A percentile compares a stretch with the other conserved stretches of the same genome.
Conservation (phyloP, 169 alveolate species). For the Theileria orientalis region DNA sequence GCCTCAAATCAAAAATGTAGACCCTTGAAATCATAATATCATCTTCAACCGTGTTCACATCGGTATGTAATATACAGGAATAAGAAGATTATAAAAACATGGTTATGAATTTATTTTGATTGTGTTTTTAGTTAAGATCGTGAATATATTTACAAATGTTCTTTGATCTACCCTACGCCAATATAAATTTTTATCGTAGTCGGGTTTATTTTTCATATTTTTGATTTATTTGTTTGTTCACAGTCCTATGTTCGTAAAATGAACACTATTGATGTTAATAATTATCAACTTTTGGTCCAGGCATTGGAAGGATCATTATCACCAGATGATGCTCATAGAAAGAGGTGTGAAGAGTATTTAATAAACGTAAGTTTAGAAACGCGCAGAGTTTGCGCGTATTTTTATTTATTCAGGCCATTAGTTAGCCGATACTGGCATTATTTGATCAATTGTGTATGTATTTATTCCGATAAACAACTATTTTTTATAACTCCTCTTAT, state of each 20-base stretch:
- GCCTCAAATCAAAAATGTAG: slow-evolving; percentile 27
- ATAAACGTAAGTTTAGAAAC: slow-evolving; percentile 12
- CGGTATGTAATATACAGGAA: slow-evolving; percentile 42
- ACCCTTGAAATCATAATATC: slow-evolving; percentile 25
- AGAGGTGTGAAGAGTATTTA: slow-evolving; percentile 50
- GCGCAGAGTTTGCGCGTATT: too few relatives aligned
- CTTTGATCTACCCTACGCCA: slow-evolving; percentile 2
- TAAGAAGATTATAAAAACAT: slow-evolving; percentile 34
- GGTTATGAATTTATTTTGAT: slow-evolving; percentile 21
- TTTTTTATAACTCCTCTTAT: too few relatives aligned
- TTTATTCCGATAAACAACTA: too few relatives aligned
- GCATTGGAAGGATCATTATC: slow-evolving; percentile 60
- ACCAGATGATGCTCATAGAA: slow-evolving; percentile 21
- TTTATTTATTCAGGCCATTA: background rate
- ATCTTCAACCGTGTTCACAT: too few relatives aligned
- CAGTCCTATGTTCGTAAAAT: slow-evolving; percentile 25
- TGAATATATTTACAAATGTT: slow-evolving; percentile 7
- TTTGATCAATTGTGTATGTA: background rate
- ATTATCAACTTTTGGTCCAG: slow-evolving; percentile 49
- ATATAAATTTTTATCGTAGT: slow-evolving; percentile 16
- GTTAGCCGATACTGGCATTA: background rate
- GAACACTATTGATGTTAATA: slow-evolving; percentile 42
- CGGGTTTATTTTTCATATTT: slow-evolving; percentile 7
- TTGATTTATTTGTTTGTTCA: slow-evolving; percentile 18
- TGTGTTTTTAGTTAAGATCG: slow-evolving; percentile 32